Conservation (phyloP, 2,329 filamentous ascomycete species). For the Colletotrichum nymphaeae region DNA sequence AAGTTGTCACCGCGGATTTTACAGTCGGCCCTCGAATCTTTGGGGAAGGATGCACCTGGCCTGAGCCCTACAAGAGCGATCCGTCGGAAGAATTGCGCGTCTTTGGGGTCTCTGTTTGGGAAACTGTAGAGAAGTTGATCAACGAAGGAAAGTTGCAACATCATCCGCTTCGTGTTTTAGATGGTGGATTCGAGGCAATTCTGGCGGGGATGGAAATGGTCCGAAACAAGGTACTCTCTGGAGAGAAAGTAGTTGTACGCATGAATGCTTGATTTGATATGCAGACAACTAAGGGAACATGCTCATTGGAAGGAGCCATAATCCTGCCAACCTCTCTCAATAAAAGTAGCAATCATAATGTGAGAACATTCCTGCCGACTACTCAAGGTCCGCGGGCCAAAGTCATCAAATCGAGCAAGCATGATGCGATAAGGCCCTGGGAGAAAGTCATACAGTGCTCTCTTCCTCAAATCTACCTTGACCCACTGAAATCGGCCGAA, state of each 20-base stretch:
- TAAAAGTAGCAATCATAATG: no score
- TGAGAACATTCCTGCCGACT: no score
- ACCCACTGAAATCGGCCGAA: no score
- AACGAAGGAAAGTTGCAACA: slow-evolving; percentile 29
- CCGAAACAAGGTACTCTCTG: background rate
- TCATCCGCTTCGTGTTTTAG: slow-evolving; percentile 26
- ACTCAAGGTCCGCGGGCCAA: no score
- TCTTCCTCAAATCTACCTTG: no score
- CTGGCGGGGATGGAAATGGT: background rate
- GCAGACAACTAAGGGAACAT: no score
- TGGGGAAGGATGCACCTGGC: slow-evolving; percentile 39
- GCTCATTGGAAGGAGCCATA: no score
- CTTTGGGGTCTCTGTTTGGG: slow-evolving; percentile 26
- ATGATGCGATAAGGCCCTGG: no score
- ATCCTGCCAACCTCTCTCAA: no score
- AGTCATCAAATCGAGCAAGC: no score
- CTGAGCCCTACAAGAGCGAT: slow-evolving; percentile 36
- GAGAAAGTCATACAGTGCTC: no score
- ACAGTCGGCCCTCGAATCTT: slow-evolving; percentile 42
- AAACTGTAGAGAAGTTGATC: slow-evolving; percentile 22
- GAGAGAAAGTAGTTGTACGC: background rate
- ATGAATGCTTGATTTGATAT: background rate
- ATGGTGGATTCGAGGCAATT: background rate
- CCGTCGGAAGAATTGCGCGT: slow-evolving; percentile 16
- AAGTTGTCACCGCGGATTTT: slow-evolving; percentile 42